Evolutionary conservation across 768 basidiomycete genomes (phyloP).

Genomic region (Stropharia rugosoannulata): DNA sequence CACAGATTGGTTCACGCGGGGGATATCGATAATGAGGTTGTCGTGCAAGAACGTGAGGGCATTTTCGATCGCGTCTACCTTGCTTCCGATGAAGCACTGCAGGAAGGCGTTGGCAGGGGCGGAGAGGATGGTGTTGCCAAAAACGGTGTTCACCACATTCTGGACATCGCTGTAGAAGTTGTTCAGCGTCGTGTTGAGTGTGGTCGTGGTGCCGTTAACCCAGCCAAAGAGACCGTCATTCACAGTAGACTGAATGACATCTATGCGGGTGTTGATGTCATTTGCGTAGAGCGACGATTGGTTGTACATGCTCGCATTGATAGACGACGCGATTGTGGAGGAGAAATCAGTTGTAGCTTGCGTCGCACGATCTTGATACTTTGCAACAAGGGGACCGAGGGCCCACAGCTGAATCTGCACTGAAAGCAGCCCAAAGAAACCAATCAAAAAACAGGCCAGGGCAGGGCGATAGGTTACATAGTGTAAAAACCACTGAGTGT

Average conservation of each 20-base stretch:
- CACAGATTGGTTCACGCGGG: constrained; percentile 70
- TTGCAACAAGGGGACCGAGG: constrained; percentile 67
- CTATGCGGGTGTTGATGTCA: constrained; percentile 73
- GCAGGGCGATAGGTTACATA: constrained; percentile 93
- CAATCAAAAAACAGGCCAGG: constrained; percentile 88
- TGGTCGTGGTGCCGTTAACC: constrained; percentile 88
- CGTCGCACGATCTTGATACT: constrained; percentile 63
- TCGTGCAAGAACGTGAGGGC: constrained; percentile 91
- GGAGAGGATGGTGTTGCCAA: constrained; percentile 84
- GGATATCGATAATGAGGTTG: constrained; percentile 80
- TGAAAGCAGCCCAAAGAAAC: constrained; percentile 84
- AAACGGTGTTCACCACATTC: constrained; percentile 69
- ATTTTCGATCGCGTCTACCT: constrained; percentile 82
- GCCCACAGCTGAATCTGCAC: constrained; percentile 87
- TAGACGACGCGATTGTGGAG: constrained; percentile 64
- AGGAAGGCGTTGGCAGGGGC: constrained; percentile 84
- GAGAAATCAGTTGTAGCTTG: constrained; percentile 66
- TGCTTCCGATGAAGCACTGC: constrained; percentile 87
- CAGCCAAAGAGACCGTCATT: constrained; percentile 92
- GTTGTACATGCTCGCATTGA: constrained; percentile 84
- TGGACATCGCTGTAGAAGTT: constrained; percentile 88
- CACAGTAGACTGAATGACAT: constrained; percentile 68
- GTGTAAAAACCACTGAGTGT: constrained; percentile 85
- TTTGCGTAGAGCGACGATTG: constrained; percentile 77
- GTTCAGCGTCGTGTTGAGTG: constrained; percentile 84